Conservation (phyloP, 2,329 filamentous ascomycete genomes). For the Fusarium succisae region DNA sequence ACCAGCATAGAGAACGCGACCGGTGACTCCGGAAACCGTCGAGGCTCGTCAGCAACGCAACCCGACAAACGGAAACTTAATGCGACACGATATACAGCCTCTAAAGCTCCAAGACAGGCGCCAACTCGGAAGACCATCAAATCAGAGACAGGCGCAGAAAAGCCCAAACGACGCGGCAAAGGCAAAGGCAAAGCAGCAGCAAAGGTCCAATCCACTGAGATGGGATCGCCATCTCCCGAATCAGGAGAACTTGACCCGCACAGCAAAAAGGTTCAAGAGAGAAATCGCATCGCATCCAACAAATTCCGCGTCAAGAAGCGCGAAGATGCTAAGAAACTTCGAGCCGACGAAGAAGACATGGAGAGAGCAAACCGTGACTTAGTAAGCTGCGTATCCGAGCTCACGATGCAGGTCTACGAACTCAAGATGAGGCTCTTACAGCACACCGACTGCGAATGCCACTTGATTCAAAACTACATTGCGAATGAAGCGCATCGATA, state of each 20-base stretch:
- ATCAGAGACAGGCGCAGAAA: not conserved
- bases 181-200: not conserved
- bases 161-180: not conserved
- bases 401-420: conserved; percentile 30
- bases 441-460: conserved; percentile 37
- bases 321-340: conserved; percentile 23
- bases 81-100: accelerated
- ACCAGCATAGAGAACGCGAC: not conserved
- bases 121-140: not conserved
- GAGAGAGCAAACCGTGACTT: conserved; percentile 27
- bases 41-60: not conserved
- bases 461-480: conserved; percentile 38
- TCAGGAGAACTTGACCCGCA: not conserved
- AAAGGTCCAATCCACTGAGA: not conserved
- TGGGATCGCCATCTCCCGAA: not conserved
- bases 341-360: conserved; percentile 26
- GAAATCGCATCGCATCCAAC: conserved; percentile 41
- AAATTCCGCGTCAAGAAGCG: conserved; percentile 39
- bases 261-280: conserved; percentile 5
- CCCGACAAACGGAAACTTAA: not conserved
- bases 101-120: not conserved
- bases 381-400: not conserved
- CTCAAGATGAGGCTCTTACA: conserved; percentile 39
- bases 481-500: conserved; percentile 28
- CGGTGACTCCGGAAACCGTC: not conserved